These are phyloP conservation scores for Neurospora cerealis DNA, from an alignment of 495 filamentous ascomycete species.

Conservation along the genomic window DNA sequence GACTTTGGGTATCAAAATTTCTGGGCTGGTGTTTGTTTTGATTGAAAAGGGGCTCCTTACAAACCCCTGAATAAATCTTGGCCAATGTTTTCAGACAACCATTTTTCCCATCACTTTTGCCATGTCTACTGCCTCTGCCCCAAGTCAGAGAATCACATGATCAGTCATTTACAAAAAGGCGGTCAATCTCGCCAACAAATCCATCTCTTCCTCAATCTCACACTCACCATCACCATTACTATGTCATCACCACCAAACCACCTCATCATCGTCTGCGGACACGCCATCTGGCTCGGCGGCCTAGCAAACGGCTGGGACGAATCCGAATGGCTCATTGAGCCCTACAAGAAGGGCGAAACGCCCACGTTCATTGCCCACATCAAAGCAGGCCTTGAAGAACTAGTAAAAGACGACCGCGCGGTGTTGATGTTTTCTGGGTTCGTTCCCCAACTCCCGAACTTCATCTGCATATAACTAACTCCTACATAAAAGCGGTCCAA, in stretches of 20 bases:
- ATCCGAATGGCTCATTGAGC: constrained; percentile 61
- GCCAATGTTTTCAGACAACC: neutral
- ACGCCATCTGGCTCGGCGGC: constrained; percentile 67
- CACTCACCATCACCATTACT: neutral
- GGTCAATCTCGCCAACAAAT: neutral
- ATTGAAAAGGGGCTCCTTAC: neutral
- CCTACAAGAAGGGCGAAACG: constrained; percentile 64
- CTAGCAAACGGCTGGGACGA: constrained; percentile 47
- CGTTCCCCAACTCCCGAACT: constrained; percentile 2
- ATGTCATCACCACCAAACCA: constrained; percentile 21
- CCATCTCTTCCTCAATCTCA: neutral
- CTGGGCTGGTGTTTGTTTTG: neutral
- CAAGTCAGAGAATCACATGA: constrained; percentile 19
- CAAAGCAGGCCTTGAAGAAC: constrained; percentile 45
- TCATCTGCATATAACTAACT: neutral
- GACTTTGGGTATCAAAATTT: neutral
- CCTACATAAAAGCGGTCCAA: constrained; percentile 41
- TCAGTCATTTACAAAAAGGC: constrained; percentile 8
- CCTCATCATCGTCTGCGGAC: constrained; percentile 71
- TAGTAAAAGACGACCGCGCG: constrained; percentile 29
- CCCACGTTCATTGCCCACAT: constrained; percentile 64
- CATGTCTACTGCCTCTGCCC: neutral
- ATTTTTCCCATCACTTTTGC: neutral
- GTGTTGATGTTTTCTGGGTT: constrained; percentile 64
- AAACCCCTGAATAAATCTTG: neutral